Evolutionary conservation across 208 protist genomes (phyloP).

Genomic region (Acanthamoeba triangularis): DNA sequence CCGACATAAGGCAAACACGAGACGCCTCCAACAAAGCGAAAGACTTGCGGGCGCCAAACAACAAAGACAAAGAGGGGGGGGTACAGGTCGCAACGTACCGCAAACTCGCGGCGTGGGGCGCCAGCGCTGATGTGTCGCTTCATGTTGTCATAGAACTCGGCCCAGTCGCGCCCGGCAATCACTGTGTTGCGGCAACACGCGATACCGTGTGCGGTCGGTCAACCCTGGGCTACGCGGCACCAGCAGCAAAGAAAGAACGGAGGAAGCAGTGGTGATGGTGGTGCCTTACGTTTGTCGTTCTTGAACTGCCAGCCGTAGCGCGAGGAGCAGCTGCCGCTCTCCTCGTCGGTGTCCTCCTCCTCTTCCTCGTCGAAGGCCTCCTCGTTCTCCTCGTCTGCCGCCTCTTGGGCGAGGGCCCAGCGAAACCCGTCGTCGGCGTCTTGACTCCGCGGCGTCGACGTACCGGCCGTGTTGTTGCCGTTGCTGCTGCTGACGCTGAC

Average conservation of each 20-base stretch:
- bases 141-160: conserved; percentile 30
- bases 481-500: background rate
- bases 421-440: background rate
- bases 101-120: background rate
- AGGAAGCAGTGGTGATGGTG: background rate
- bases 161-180: conserved; percentile 4
- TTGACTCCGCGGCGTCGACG: background rate
- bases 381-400: background rate
- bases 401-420: background rate
- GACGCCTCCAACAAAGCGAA: too few relatives aligned
- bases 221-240: background rate
- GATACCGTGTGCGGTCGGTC: too few relatives aligned
- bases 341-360: background rate
- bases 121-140: background rate
- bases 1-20: too few relatives aligned
- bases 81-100: background rate
- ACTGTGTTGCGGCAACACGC: background rate
- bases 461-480: background rate
- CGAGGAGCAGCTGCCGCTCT: conserved; percentile 58
- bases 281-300: conserved; percentile 28
- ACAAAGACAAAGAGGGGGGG: background rate
- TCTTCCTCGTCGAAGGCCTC: background rate
- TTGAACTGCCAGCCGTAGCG: conserved; percentile 57
- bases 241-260: background rate
- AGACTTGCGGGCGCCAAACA: too few relatives aligned